Evolutionary conservation across 2,329 filamentous ascomycete genomes (phyloP), one percentile per base, ranked within the genome.

Genomic region (Aureobasidium sp.): DNA sequence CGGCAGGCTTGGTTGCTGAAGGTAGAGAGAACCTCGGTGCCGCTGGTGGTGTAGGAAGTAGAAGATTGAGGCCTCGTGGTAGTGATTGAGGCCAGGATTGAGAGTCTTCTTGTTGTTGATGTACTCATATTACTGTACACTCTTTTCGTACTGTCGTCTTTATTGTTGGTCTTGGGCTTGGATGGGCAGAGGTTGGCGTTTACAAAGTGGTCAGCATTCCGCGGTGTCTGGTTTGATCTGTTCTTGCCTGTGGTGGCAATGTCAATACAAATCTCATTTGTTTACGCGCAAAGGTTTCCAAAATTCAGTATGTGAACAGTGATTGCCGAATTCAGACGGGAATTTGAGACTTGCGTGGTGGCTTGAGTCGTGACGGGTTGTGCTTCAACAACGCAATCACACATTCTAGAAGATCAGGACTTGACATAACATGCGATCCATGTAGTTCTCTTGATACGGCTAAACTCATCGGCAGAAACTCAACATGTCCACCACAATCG

Each of bases 51-150:
- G 73, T 74, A 60, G 74, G 56, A 29, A 65, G 67, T 32, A 70
- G 74, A 79, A 82, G 75, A 74, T 81, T 75, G 77, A 82, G 72
- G 50, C 67, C 64, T 57, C 48, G 68, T 42, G 68, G 69, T 36
- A 70, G 68, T 64, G 69, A 68, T 82, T 90, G 61, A 86, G 36
- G 29, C 15, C 27, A 1, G 29, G 6, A 3, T 12, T 1, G 20
- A 13, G 26, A 0, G 0, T 34, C 17, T 26, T 34, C 3, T 51
- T 51, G 15, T 27, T 59, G 55, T 60, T n/a, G 34, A 34, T 60
- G 17, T 9, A 15, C 15, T 32, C 23, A n/a, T 32, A 48, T 15
- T 42, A 36, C 23, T 51, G 46, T 60, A 60, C 46, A 60, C 44
- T 41, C 23, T 48, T 44, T 37, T 46, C 37, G 39, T 47, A 34